Evolutionary conservation across 78 protist genomes (phyloP), one percentile per base, ranked within the genome.

Genomic region (Diacronema lutheri): DNA sequence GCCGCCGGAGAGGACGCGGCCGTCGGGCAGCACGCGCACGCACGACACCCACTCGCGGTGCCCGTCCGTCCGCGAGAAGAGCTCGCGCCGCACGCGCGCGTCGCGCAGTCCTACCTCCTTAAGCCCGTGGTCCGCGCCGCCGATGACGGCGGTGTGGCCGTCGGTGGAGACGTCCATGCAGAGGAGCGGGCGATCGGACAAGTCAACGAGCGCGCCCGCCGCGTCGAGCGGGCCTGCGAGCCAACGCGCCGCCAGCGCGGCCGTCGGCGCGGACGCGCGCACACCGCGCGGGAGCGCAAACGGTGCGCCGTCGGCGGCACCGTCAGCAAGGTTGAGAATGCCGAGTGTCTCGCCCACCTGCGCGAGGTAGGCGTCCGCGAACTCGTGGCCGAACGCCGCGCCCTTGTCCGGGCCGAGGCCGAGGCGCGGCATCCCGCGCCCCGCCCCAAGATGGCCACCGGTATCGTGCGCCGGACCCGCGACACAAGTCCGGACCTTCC

Each of bases 71-170:
- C 7, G 5, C 25, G 61, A 41, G 71, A 23, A 84, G 14, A 84
- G 80, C 81, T 29, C 21, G 61, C 80, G 64, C 46, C 33, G n/a
- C 69, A 9, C 1, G 20, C 37, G 29, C 38, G 41, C 0, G 25
- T 44, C 26, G 35, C 21, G 5, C 25, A 84, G 44, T 35, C 37
- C 56, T 14, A 71, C 10, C 57, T 44, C 87, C 33, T 0, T 4
- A 9, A 84, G 69, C 40, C 87, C 87, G 69, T 84, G 87, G 87
- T 84, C 87, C 14, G 80, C 56, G 33, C 57, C 9, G 81, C 83
- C 87, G 57, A 60, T 58, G n/a, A 84, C 87, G 50, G 31, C 58
- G 56, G 7, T 4, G 41, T 41, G 20, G 56, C 41, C 68, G 60
- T 46, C 21, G n/a, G 46, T 71, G 40, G 33, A n/a, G 50, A 44